Percentiles rank a stretch among this genome's conserved stretches.
These are phyloP conservation scores for Barnettozyma pratensis DNA, from an alignment of 805 yeast species.

Conservation along the genomic window DNA sequence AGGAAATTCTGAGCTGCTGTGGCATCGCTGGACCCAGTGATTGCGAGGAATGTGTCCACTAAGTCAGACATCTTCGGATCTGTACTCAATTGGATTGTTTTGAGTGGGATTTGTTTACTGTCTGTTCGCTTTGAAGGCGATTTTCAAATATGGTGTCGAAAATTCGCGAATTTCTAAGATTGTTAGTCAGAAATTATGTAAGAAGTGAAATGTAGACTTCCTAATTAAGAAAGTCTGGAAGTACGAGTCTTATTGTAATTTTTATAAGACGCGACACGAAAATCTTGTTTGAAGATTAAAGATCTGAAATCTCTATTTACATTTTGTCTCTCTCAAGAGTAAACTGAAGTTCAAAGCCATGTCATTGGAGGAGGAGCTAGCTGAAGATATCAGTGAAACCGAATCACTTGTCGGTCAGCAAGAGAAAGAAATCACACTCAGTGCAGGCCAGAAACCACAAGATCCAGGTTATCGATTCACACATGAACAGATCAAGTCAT, in stretches of 20 bases:
- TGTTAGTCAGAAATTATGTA: not conserved
- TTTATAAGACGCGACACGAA: too few relatives aligned
- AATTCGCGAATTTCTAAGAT: too few relatives aligned
- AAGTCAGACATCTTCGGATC: slow-evolving; percentile 34
- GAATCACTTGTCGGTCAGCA: not conserved
- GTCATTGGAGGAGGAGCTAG: slow-evolving; percentile 9
- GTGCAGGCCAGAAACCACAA: not conserved
- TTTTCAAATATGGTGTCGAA: too few relatives aligned
- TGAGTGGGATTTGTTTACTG: not conserved
- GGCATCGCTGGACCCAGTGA: slow-evolving; percentile 70
- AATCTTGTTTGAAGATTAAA: too few relatives aligned
- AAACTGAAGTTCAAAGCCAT: not conserved
- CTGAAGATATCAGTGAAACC: slow-evolving; percentile 6
- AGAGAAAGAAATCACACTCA: not conserved
- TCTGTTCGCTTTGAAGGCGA: not conserved
- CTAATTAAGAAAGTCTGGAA: too few relatives aligned
- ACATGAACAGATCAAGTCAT: slow-evolving; percentile 41
- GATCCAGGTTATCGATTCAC: slow-evolving; percentile 1
- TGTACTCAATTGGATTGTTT: not conserved
- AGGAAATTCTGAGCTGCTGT: slow-evolving; percentile 69
- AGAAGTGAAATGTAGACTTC: too few relatives aligned
- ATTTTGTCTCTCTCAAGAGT: too few relatives aligned
- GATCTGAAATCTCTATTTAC: too few relatives aligned
- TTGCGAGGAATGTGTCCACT: slow-evolving; percentile 72
- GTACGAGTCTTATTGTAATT: too few relatives aligned